These are phyloP conservation scores for Aspergillus bridgeri DNA, from an alignment of 495 filamentous ascomycete species.

Conservation along the genomic window DNA sequence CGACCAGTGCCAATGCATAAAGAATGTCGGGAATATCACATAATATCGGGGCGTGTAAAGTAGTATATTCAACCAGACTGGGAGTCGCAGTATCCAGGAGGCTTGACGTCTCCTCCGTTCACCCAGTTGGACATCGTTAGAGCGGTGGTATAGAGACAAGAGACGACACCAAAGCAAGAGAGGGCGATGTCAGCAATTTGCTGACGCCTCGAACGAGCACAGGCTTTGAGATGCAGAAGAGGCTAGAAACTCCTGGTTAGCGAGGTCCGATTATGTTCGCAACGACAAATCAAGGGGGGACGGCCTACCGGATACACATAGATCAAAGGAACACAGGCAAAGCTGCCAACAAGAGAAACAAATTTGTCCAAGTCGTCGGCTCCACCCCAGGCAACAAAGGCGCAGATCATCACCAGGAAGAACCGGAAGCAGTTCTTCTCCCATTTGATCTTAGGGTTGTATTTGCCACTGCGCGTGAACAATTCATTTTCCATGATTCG, in stretches of 20 bases:
- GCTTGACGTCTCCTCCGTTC: constrained; percentile 31
- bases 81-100: constrained; percentile 60
- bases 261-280: neutral
- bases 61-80: constrained; percentile 14
- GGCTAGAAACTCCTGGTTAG: constrained; percentile 53
- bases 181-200: constrained; percentile 68
- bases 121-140: constrained; percentile 85
- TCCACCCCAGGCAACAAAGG: constrained; percentile 84
- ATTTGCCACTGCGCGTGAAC: constrained; percentile 84
- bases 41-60: neutral
- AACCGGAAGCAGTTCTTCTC: constrained; percentile 97
- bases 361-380: constrained; percentile 96
- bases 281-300: constrained; percentile 8
- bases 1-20: neutral
- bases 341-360: constrained; percentile 90
- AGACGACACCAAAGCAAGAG: constrained; percentile 73
- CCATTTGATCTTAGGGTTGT: constrained; percentile 96
- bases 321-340: constrained; percentile 94
- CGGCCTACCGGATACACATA: constrained; percentile 91
- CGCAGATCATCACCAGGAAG: constrained; percentile 80
- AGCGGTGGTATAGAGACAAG: constrained; percentile 86
- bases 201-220: constrained; percentile 61
- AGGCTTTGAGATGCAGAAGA: constrained; percentile 78
- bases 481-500: constrained; percentile 66
- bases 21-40: neutral